Conservation (phyloP, 176 grass and related monocot species). For the Bolboschoenus planiculmis region DNA sequence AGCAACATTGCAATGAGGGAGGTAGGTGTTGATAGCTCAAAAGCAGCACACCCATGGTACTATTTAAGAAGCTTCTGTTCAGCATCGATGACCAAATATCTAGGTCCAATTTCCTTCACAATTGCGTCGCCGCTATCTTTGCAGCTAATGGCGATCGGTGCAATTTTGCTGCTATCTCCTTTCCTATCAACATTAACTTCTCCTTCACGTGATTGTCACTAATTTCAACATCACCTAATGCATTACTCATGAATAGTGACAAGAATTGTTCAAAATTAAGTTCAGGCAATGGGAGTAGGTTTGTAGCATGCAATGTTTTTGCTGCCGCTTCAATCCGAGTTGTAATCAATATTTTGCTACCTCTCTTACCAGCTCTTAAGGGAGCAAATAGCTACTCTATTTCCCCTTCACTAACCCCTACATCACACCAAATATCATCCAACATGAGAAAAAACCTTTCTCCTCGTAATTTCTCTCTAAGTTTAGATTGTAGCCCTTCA, state of each 20-base stretch:
- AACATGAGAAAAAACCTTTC: constrained; percentile 27
- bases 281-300: neutral
- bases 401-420: neutral
- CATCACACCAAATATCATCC: constrained; percentile 28
- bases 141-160: neutral
- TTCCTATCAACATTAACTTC: neutral
- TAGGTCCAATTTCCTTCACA: neutral
- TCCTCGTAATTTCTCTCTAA: neutral
- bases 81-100: neutral
- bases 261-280: neutral
- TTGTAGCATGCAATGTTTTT: neutral
- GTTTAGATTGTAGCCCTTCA: neutral
- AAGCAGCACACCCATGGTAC: neutral
- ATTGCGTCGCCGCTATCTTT: neutral
- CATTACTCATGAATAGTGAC: neutral
- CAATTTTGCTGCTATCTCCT: constrained; percentile 15
- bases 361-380: neutral
- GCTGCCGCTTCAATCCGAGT: constrained; percentile 7
- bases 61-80: constrained; percentile 2
- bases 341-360: constrained; percentile 35
- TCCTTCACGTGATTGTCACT: neutral
- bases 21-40: constrained; percentile 3
- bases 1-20: constrained; percentile 18
- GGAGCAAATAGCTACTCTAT: constrained; percentile 3
- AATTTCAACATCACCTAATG: neutral